A percentile compares a stretch with the other conserved stretches of the same genome.
Conservation (phyloP, 23 red algal species). For the Gracilaria domingensis region DNA sequence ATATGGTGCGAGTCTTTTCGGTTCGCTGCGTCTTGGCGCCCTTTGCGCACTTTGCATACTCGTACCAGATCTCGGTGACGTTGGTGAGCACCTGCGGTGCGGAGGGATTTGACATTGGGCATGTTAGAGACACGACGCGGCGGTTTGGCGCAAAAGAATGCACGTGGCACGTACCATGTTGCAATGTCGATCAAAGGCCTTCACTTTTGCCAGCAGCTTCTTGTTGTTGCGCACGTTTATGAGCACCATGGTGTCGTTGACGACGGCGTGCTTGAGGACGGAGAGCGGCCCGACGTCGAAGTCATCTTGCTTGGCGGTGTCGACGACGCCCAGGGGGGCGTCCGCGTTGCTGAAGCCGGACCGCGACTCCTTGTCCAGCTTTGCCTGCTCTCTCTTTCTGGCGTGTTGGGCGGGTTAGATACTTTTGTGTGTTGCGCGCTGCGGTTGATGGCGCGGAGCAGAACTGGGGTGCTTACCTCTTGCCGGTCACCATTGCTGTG, state of each 20-base stretch:
- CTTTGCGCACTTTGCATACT: conserved; percentile 68
- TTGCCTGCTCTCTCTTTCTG: conserved; percentile 54
- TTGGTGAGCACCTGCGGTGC: conserved; percentile 65
- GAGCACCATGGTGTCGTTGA: conserved; percentile 77
- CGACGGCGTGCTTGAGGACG: conserved; percentile 73
- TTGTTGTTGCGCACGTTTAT: conserved; percentile 94
- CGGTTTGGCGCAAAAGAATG: neutral
- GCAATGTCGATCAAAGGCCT: conserved; percentile 95
- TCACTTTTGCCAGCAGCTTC: conserved; percentile 88
- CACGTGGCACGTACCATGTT: conserved; percentile 86
- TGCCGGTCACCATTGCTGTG: neutral
- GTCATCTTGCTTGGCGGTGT: conserved; percentile 80
- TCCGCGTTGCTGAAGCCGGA: conserved; percentile 78
- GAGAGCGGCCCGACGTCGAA: conserved; percentile 89
- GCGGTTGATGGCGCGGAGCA: neutral
- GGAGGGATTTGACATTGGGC: too few species aligned
- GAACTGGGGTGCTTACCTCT: conserved; percentile 19
- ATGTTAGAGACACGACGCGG: too few species aligned
- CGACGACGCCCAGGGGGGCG: conserved; percentile 77
- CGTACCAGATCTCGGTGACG: conserved; percentile 95
- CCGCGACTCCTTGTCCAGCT: conserved; percentile 74
- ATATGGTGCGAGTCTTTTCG: conserved; percentile 80
- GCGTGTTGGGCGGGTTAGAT: neutral
- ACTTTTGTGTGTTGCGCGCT: neutral
- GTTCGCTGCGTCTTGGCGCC: conserved; percentile 64